Conservation (phyloP, 2,329 filamentous ascomycete species). For the Hypomyces perniciosus region DNA sequence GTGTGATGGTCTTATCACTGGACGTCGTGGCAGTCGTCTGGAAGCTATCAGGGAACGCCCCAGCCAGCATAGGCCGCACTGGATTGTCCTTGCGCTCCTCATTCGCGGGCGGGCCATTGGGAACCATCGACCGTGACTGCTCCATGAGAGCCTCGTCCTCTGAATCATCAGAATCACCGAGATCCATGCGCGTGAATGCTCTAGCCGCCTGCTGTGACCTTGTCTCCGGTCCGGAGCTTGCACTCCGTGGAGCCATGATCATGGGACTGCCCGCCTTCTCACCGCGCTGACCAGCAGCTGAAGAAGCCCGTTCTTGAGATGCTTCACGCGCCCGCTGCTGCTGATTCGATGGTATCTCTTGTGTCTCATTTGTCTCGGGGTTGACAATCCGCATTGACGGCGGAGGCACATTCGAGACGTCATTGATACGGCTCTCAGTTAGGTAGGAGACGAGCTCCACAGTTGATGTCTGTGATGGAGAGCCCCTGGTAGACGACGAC, state of each 20-base stretch:
- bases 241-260: constrained; percentile 17
- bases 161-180: constrained; percentile 65
- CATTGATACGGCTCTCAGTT: constrained; percentile 42
- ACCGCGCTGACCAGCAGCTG: constrained; percentile 31
- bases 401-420: constrained; percentile 50
- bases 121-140: constrained; percentile 19
- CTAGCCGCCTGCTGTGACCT: constrained; percentile 44
- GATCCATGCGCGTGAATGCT: constrained; percentile 56
- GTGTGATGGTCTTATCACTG: constrained; percentile 27
- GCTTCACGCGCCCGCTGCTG: constrained; percentile 20
- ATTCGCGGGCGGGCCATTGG: constrained; percentile 15
- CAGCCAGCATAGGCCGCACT: constrained; percentile 31
- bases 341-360: constrained; percentile 29
- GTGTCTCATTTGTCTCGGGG: constrained; percentile 39
- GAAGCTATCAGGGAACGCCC: constrained; percentile 38
- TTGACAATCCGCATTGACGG: constrained; percentile 56
- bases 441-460: constrained; percentile 39
- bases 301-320: constrained; percentile 27
- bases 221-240: constrained; percentile 36
- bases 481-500: constrained; percentile 38
- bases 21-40: constrained; percentile 25
- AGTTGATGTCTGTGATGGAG: constrained; percentile 27
- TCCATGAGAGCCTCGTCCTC: constrained; percentile 34
- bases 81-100: constrained; percentile 16
- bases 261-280: constrained; percentile 28